Evolutionary conservation across 2,329 filamentous ascomycete genomes (phyloP), one percentile per base, ranked within the genome.

Genomic region (Penicillium brevicompactum): DNA sequence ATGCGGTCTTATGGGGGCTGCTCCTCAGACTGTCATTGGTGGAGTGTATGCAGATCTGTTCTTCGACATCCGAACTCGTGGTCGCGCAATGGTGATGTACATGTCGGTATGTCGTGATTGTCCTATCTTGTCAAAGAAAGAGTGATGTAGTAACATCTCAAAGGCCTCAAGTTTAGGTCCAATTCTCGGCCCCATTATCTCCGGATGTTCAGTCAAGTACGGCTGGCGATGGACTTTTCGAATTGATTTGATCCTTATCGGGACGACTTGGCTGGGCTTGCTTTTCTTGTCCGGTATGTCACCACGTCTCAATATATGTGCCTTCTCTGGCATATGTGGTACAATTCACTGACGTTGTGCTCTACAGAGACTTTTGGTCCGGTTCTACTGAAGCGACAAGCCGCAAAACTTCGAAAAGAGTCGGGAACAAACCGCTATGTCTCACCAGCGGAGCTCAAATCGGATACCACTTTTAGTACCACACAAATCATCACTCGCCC

Each of bases 401-500:
- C 89, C 2, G 73, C 74, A 30, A 78, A 76, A 46, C 70, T 89
- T 32, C 82, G 85, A 59, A 83, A 80, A 63, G 77, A 78, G 30
- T 81, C 84, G 27, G 83, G 81, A 0, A 76, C 78, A 45, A 67
- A 73, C 40, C 73, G 78, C 9, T 56, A 81, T 49, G 75, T 85
- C 49, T 83, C 88, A 1, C 82, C 84, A 0, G 79, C 84, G 47
- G 87, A 91, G 66, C 72, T 65, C 55, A 38, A 60, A 53, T 31
- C 47, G 53, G n/a, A 53, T 43, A 73, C 85, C 41, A 78, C 74
- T 34, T 82, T 88, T 61, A 80, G 90, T 49, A 70, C 86, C n/a
- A 85, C 82, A 1, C 83, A 88, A n/a, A 87, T 91, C 0, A 75
- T 92, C 37, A 87, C 86, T 1, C 78, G 90, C 0, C 90, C 90